Conservation (phyloP, 208 protist species). For the Sergeia podlipaevii region DNA sequence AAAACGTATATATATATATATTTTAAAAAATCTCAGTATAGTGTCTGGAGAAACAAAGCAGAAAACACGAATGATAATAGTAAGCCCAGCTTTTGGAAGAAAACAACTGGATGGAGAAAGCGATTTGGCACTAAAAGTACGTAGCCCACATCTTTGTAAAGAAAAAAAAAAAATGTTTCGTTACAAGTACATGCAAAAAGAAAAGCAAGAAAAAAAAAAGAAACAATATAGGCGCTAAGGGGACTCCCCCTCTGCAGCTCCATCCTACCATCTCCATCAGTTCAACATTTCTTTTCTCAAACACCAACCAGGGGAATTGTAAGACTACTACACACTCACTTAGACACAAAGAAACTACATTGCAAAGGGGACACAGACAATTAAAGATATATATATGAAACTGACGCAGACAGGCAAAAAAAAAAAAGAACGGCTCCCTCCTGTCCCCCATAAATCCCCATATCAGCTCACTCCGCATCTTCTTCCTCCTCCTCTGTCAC, state of each 20-base stretch:
- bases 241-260: slow-evolving; percentile 8
- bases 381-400: no score
- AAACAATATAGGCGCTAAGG: background rate
- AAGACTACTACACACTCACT: no score
- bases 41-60: background rate
- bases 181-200: background rate
- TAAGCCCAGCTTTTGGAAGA: no score
- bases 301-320: no score
- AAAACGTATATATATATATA: slow-evolving; percentile 1
- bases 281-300: background rate
- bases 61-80: background rate
- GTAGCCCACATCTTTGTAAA: no score
- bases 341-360: no score
- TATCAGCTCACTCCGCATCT: slow-evolving; percentile 13
- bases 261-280: background rate
- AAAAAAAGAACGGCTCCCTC: slow-evolving; percentile 8
- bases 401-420: background rate
- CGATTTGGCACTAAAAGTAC: no score
- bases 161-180: slow-evolving; percentile 6
- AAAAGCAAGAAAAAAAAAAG: background rate
- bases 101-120: no score
- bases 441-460: slow-evolving; percentile 20
- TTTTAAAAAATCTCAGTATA: background rate
- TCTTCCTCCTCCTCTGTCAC: slow-evolving; percentile 28
- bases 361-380: no score